Base-by-base conservation (phyloP, 306 rosid species). In the Lotus japonicus region DNA sequence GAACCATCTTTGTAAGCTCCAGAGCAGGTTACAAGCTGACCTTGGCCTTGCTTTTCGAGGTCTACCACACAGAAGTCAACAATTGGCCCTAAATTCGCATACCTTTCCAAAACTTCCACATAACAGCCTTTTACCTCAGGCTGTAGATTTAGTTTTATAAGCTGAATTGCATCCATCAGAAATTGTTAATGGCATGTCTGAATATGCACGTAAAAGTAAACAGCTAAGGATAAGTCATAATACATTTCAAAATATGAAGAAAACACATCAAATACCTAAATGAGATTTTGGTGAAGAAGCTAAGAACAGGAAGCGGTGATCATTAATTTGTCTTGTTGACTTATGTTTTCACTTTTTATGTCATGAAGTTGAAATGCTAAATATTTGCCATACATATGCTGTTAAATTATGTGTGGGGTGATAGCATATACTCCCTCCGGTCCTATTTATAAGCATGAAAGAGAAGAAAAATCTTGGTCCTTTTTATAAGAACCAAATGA, bases 1-100 rank as follows among this genome's bases (percentile, higher is more conserved):
- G 99, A 95, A 78, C 99, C 99, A 62, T 95, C 99, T 84, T 88
- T 95, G 82, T 76, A 95, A 72, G 99, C 97, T 60, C 99, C 99
- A 68, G 99, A 95, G 84, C 99, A 95, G 61, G 99, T 90, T 51
- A 95, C 99, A 68, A 95, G 97, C 89, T 95, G 99, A 51, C 96
- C 99, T 80, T 95, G 99, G 56, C 97, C 99, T 89, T 95, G 99
- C 83, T 97, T 88, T 74, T 95, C 99, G 59, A 90, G 96, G 83
- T 95, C 99, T 68, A 95, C 97, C 64, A 95, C 97, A 74, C 97
- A 95, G 72, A 95, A 87, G 84, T 95, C 99, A 73, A 84, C 96
- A 52, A 95, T 95, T 13, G 99, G 99, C 75, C 97, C 99, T 87
- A 95, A 88, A 73, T 95, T 95, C 61, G 88, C 96, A 64, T 87